phyloP scores from a whole-genome alignment of 495 filamentous ascomycete species.

The Podospora tetraspora region DNA sequence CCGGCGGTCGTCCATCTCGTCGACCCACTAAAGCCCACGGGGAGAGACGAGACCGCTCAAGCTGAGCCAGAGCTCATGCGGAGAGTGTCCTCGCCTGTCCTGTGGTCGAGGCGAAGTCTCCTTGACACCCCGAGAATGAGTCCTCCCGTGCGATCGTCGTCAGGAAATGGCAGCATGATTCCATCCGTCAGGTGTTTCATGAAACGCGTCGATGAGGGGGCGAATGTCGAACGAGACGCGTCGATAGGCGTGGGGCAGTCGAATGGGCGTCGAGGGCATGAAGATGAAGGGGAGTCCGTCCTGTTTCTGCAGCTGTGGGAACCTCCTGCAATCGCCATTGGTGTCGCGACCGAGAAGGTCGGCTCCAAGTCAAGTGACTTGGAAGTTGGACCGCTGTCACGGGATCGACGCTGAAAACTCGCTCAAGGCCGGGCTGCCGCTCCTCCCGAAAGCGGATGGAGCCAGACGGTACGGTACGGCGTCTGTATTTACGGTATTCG shows the following conservation, averaged over 20 bases:
- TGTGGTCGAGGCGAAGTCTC: background rate
- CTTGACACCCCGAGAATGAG: background rate
- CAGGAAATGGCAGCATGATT: background rate
- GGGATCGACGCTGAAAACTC: conserved; percentile 12
- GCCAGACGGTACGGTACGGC: background rate
- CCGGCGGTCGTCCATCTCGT: background rate
- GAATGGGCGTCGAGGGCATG: background rate
- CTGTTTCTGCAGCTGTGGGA: conserved; percentile 2
- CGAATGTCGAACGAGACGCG: conserved; percentile 7
- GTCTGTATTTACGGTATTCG: background rate
- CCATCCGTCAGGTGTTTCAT: conserved; percentile 5
- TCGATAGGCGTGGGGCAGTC: conserved; percentile 6
- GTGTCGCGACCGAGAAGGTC: background rate
- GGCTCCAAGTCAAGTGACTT: conserved; percentile 14
- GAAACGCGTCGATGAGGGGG: conserved; percentile 10
- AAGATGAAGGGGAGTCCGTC: background rate
- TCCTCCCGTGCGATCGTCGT: conserved; percentile 6
- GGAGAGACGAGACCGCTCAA: background rate
- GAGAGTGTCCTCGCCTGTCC: background rate
- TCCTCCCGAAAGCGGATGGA: background rate
- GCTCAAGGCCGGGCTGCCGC: background rate
- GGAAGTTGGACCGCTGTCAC: conserved; percentile 5
- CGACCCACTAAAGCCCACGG: background rate
- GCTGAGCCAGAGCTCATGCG: background rate
- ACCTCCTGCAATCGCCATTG: conserved; percentile 8